phyloP scores from a whole-genome alignment of 1,284 basidiomycete species.

The Ceratobasidium sp. region DNA sequence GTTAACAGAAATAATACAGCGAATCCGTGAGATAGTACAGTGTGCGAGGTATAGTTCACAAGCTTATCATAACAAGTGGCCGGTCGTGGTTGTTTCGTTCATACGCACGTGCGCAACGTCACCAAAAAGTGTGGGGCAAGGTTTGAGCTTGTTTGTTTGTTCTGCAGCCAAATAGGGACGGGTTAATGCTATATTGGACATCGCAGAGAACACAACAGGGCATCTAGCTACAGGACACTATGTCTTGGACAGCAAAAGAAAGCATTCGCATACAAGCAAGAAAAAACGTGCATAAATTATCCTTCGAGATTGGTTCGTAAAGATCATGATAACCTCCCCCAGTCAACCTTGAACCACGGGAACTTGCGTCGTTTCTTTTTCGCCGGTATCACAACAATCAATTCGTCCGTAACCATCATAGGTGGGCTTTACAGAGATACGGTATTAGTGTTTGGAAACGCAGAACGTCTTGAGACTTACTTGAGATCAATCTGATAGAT shows the following conservation, averaged over 20 bases:
- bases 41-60: background rate
- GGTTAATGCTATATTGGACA: background rate
- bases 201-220: slow-evolving; percentile 13
- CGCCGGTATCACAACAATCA: slow-evolving; percentile 13
- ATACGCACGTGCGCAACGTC: background rate
- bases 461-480: background rate
- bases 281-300: slow-evolving; percentile 26
- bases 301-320: background rate
- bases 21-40: background rate
- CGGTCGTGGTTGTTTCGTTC: background rate
- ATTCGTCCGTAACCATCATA: slow-evolving; percentile 20
- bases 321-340: slow-evolving; percentile 15
- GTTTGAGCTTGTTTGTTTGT: background rate
- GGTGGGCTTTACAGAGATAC: background rate
- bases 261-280: slow-evolving; percentile 26
- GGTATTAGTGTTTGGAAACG: background rate
- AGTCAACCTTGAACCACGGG: slow-evolving; percentile 39
- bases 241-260: background rate
- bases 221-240: slow-evolving; percentile 10
- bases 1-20: background rate
- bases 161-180: background rate
- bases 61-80: background rate
- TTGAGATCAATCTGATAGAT: slow-evolving; percentile 23
- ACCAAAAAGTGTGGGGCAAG: background rate
- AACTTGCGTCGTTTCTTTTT: slow-evolving; percentile 39